Base-by-base conservation (phyloP, 1,139 yeast genomes). In the Magnusiomyces ingens region DNA sequence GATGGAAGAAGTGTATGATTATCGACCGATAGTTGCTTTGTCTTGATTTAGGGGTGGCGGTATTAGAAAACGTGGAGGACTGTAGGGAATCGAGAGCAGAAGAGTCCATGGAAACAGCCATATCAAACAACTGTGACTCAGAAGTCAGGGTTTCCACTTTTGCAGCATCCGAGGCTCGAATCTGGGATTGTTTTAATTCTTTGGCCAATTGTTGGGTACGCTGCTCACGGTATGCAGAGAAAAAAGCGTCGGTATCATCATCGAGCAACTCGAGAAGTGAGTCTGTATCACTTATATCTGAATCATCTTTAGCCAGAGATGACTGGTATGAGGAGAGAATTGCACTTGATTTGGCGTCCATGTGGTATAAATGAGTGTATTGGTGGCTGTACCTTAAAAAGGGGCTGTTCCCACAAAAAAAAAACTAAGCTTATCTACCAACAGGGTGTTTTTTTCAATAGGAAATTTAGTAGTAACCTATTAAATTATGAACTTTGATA, bases 1-100 rank as follows among this genome's bases (percentile, higher is more conserved):
- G 80, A 59, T 84, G 82, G 62, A 76, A 81, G 63, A 88, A 85
- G 62, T 85, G 88, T 2, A 86, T 76, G 1, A 86, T 73, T 2
- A 77, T 75, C 66, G 63, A 19, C 71, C 74, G 1, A 71, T 64
- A 1, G 68, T 64, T 0, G 82, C 70, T 1, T 83, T 79, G 1
- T 18, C 15, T 12, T n/a, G 38, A 13, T 15, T 44, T 29, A 15
- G 44, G 36, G 13, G 32, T 29, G 15, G 11, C 5, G 15, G 36
- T 12, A 17, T 29, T 17, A 12, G 17, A 2, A 5, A 36, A 43
- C 2, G n/a, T 18, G 21, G 32, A 22, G 11, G 32, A 4, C 12
- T 32, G 5, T 3, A 43, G 6, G n/a, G 29, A 44, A 29, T 45
- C 43, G 3, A 32, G 42, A 13, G 48, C 51, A n/a, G 38, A 6